Conservation (phyloP, 1,284 basidiomycete genomes). For the Ustilago hordei region DNA sequence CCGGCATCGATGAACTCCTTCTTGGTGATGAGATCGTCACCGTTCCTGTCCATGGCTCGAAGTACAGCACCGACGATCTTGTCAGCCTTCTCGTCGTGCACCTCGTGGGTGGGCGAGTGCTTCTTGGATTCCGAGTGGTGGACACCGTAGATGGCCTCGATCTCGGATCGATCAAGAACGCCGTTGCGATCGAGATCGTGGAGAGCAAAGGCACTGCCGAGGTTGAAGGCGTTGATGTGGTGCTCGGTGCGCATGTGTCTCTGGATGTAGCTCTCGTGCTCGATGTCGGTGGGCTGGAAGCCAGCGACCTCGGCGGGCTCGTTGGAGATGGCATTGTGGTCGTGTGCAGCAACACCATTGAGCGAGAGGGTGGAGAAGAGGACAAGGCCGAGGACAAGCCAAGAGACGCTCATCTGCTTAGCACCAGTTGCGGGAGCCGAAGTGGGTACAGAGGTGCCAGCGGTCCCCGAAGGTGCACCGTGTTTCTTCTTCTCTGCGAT, state of each 20-base stretch:
- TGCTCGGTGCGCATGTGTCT: conserved; percentile 69
- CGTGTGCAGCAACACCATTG: conserved; percentile 37
- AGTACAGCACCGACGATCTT: conserved; percentile 83
- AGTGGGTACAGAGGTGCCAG: conserved; percentile 39
- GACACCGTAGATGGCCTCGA: conserved; percentile 77
- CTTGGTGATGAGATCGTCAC: conserved; percentile 81
- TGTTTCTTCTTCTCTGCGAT: conserved; percentile 75
- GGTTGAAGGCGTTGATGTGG: conserved; percentile 69
- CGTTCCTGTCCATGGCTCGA: conserved; percentile 79
- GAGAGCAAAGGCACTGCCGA: conserved; percentile 76
- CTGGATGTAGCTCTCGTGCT: conserved; percentile 66
- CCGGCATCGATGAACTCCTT: conserved; percentile 86
- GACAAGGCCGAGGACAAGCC: conserved; percentile 44
- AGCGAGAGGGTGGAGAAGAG: conserved; percentile 49
- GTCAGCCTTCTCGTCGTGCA: conserved; percentile 86
- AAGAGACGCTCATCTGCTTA: conserved; percentile 50
- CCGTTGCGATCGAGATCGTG: conserved; percentile 84
- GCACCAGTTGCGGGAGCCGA: conserved; percentile 12
- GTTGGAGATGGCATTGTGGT: conserved; percentile 38
- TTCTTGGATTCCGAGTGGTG: conserved; percentile 93
- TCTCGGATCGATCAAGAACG: conserved; percentile 70
- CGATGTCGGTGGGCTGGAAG: conserved; percentile 45
- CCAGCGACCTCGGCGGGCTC: conserved; percentile 51
- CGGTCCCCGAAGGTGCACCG: conserved; percentile 43
- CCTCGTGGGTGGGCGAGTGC: conserved; percentile 81